Evolutionary conservation across 2,329 filamentous ascomycete genomes (phyloP), one percentile per base, ranked within the genome.

Genomic region (Penicillium sp.): DNA sequence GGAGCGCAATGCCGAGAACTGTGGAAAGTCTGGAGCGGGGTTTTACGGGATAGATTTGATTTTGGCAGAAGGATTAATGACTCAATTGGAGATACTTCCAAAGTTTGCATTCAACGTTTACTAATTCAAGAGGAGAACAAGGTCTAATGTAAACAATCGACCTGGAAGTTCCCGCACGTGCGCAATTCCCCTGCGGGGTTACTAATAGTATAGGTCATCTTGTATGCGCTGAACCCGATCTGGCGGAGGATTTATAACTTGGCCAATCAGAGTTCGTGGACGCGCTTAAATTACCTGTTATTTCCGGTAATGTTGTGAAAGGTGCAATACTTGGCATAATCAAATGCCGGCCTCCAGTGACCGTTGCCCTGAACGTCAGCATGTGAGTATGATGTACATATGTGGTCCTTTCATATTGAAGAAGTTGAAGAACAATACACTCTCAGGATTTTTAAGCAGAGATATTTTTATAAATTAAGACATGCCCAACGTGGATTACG

Each of bases 121-220:
- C 13, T 46, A 34, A 46, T 22, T 14, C 10, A 20, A 20, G n/a
- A 32, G 18, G 9, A 20, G 38, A 39, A 39, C 18, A 39, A 8
- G 38, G 5, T 22, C 22, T 18, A 46, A 29, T 18, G 16, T 50
- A 34, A 42, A 35, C 43, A 57, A 55, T 42, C 24, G 45, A 26
- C 18, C 31, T 50, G 18, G 32, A 26, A 35, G 26, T 46, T 43
- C 11, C 52, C 50, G 59, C 62, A 64, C 62, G 62, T 63, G 62
- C 58, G 38, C 53, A 58, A 55, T 50, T 62, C 61, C 61, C 49
- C 51, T 52, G 43, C 56, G 46, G 57, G 58, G 54, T 55, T 56
- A 18, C 24, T 43, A 29, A 43, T 11, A n/a, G 22, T n/a, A 47
- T 46, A 47, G 51, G 48, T 58, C 51, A 54, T 46, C 51, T 43